phyloP scores from a whole-genome alignment of 2,329 filamentous ascomycete species.

The Chaetomium globosum region DNA sequence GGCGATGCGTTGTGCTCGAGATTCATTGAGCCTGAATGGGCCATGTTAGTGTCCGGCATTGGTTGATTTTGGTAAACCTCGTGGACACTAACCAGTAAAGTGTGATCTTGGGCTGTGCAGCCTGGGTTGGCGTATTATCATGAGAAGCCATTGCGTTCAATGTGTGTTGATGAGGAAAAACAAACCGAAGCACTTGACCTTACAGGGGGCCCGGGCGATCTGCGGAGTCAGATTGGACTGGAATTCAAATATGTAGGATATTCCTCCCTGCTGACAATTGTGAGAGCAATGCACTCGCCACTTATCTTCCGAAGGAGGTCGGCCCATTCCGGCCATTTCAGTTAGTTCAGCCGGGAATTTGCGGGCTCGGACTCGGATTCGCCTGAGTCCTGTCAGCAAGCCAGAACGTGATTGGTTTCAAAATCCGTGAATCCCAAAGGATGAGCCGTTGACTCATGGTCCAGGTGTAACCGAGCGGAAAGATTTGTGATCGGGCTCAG shows the following conservation, averaged over 20 bases:
- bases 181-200: no score
- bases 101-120: constrained; percentile 23
- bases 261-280: no score
- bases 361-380: background rate
- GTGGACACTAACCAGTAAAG: constrained; percentile 26
- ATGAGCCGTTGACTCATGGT: background rate
- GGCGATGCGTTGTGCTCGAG: constrained; percentile 76
- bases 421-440: background rate
- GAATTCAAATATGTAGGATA: background rate
- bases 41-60: background rate
- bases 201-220: no score
- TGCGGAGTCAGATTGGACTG: background rate
- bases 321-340: background rate
- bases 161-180: background rate
- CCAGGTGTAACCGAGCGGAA: background rate
- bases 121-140: background rate
- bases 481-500: background rate
- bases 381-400: background rate
- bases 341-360: background rate
- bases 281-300: background rate
- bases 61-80: no score
- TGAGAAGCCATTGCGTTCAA: background rate
- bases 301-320: background rate
- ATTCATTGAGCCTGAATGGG: constrained; percentile 70
- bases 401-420: background rate